A percentile compares a stretch with the other conserved stretches of the same genome.
Conservation (phyloP, 2,329 filamentous ascomycete species). For the Aureobasidium sp. region DNA sequence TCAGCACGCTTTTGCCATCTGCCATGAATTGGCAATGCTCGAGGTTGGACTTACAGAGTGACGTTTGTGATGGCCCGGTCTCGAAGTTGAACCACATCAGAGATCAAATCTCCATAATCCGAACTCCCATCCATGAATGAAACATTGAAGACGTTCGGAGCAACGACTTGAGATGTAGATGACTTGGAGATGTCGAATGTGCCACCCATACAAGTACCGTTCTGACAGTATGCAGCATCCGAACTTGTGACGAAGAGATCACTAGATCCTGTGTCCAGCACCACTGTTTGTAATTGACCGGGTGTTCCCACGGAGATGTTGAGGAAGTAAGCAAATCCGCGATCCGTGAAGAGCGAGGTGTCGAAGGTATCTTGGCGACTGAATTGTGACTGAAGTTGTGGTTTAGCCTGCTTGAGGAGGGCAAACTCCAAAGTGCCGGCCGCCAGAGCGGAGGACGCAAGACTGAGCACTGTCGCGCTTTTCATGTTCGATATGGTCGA, state of each 20-base stretch:
- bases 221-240: conserved; percentile 18
- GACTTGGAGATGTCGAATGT: conserved; percentile 21
- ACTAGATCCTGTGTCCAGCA: conserved; percentile 27
- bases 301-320: conserved; percentile 25
- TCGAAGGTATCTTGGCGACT: neutral
- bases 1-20: neutral
- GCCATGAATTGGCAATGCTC: neutral
- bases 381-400: neutral
- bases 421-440: neutral
- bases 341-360: neutral
- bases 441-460: neutral
- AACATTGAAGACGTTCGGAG: conserved; percentile 23
- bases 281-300: conserved; percentile 24
- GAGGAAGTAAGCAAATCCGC: neutral
- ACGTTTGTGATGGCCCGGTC: neutral
- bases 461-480: neutral
- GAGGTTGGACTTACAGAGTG: neutral
- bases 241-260: conserved; percentile 27
- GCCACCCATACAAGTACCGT: conserved; percentile 22
- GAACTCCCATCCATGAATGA: conserved; percentile 23
- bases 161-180: conserved; percentile 21
- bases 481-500: neutral
- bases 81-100: conserved; percentile 18
- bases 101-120: conserved; percentile 21
- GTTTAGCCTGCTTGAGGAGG: neutral